Percentiles rank a stretch among this genome's conserved stretches.
Conservation (phyloP, 345 rosid species). For the Eutrema japonicum region DNA sequence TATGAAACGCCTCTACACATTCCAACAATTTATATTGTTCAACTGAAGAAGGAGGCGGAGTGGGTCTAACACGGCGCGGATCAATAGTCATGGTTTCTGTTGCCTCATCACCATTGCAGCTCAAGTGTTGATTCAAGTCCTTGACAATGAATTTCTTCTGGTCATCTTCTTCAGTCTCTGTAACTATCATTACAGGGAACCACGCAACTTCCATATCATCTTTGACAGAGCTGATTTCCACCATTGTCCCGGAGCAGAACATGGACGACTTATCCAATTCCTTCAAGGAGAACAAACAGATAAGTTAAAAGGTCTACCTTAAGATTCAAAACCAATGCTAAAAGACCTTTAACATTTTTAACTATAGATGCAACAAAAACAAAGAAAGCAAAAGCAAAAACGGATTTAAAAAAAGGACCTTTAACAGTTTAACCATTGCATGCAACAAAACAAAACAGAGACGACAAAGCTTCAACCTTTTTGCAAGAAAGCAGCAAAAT, state of each 20-base stretch:
- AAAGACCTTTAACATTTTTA: background rate
- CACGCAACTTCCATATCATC: slow-evolving; percentile 49
- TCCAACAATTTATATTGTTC: slow-evolving; percentile 53
- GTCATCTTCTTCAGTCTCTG: slow-evolving; percentile 47
- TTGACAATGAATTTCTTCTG: slow-evolving; percentile 52
- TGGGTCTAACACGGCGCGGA: slow-evolving; percentile 49
- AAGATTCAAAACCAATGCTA: slow-evolving; percentile 3
- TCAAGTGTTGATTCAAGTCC: slow-evolving; percentile 34
- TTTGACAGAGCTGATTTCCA: slow-evolving; percentile 51
- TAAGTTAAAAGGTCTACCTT: background rate
- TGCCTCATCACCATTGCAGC: slow-evolving; percentile 42
- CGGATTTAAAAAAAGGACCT: background rate
- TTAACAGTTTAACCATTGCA: background rate
- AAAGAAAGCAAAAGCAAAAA: background rate
- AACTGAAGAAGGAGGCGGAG: slow-evolving; percentile 51
- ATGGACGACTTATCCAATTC: slow-evolving; percentile 52
- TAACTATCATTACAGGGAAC: slow-evolving; percentile 60
- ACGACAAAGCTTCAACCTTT: background rate
- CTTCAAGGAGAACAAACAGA: slow-evolving; percentile 38
- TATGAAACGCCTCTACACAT: slow-evolving; percentile 51
- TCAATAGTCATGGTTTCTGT: slow-evolving; percentile 37
- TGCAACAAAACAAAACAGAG: slow-evolving; percentile 3
- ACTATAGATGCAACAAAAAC: slow-evolving; percentile 11
- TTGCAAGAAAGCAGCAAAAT: background rate
- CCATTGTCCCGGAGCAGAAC: slow-evolving; percentile 60